Conservation (phyloP, 441 rosid genomes). For the Populus trichocarpa region DNA sequence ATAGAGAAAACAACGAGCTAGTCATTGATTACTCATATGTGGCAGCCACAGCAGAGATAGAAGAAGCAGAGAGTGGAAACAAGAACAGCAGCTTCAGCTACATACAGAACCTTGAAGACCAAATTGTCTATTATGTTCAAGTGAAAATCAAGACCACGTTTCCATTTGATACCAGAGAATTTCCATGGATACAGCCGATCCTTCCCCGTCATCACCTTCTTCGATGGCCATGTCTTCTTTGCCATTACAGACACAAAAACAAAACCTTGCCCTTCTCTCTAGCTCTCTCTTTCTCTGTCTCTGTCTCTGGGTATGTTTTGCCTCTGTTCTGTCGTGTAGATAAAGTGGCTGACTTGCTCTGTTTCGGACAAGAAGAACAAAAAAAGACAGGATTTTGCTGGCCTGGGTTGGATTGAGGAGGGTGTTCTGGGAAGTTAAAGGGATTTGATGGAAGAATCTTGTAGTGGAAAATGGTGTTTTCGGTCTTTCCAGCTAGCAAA, state of each 20-base stretch:
- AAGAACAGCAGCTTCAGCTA: conserved; percentile 58
- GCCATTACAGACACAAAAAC: conserved; percentile 5
- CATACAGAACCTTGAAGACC: conserved; percentile 50
- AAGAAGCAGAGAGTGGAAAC: conserved; percentile 71
- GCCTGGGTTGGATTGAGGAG: no score
- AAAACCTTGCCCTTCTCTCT: not conserved
- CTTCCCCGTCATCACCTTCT: conserved; percentile 36
- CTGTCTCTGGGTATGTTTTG: not conserved
- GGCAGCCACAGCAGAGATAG: conserved; percentile 68
- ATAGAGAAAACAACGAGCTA: no score
- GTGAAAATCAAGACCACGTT: conserved; percentile 28
- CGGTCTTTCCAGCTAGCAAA: no score
- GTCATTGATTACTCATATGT: conserved; percentile 25
- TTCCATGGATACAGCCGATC: conserved; percentile 34
- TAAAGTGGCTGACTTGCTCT: not conserved
- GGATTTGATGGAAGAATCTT: no score
- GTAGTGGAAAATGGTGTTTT: no score
- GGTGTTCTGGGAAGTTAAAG: no score
- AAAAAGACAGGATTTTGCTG: no score
- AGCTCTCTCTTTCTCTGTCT: conserved; percentile 11
- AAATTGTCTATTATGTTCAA: conserved; percentile 43
- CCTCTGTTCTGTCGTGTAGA: not conserved
- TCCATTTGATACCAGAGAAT: conserved; percentile 39
- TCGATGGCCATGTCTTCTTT: conserved; percentile 22
- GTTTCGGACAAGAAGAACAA: not conserved